Evolutionary conservation across 768 basidiomycete genomes (phyloP), one percentile per base, ranked within the genome.

Genomic region (Suillus subalutaceus): DNA sequence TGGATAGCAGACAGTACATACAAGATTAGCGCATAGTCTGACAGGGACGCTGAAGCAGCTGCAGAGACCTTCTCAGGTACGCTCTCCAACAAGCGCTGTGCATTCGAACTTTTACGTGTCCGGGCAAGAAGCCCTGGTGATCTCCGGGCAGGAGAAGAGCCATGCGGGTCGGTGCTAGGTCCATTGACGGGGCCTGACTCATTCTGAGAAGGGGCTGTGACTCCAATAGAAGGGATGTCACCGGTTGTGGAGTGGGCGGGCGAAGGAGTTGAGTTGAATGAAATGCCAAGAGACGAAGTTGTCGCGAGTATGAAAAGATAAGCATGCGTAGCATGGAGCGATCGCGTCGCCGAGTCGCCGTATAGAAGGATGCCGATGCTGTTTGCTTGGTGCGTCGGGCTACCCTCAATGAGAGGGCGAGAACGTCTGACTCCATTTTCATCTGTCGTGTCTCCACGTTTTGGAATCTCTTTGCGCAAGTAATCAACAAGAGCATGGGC

Each of bases 281-380:
- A 66, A 46, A 85, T 65, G 1, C 88, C 90, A 3, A 96, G 80
- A 18, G 84, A 82, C 0, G 88, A 82, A 0, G 92, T 86, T 18
- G 90, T 92, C 2, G 91, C 90, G 20, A 97, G 83, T 44, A 90
- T 87, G 72, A 90, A 97, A 10, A 90, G 71, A 73, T 94, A 92
- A 3, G 93, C 93, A 72, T 96, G 90, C 4, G 90, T 79, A 32
- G 91, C 90, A 69, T 94, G 87, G 40, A 96, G 83, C 68, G 95
- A 92, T 65, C 90, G 87, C 23, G 83, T 89, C 13, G 85, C 85
- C 62, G 81, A 75, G 72, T 90, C 91, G 18, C 88, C 88, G 0
- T 81, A 75, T 67, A 86, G 83, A 4, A 90, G 72, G 10, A 83
- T 70, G 40, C 80, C 84, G 64, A 84, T 76, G 60, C 83, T 83